These are phyloP conservation scores for Stephania japonica DNA, from an alignment of 164 flowering plant genomes.

Conservation along the genomic window DNA sequence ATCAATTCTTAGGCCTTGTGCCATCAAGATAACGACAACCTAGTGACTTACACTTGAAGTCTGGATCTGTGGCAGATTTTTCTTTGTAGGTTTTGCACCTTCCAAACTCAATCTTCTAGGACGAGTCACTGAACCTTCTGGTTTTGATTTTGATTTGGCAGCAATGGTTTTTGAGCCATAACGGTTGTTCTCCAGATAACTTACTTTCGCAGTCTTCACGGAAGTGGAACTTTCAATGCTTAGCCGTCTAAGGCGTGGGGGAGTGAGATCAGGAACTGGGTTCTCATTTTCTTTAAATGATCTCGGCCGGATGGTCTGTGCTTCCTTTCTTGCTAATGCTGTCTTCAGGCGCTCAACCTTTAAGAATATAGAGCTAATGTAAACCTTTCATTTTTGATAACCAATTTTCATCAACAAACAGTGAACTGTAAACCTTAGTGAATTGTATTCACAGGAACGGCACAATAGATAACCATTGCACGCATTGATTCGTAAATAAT, in stretches of 20 bases:
- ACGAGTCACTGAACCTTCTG: constrained; percentile 24
- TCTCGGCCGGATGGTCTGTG: constrained; percentile 14
- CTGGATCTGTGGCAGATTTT: constrained; percentile 22
- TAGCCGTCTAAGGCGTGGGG: constrained; percentile 34
- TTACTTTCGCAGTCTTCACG: constrained; percentile 13
- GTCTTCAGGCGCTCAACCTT: constrained; percentile 77
- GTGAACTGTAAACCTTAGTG: neutral
- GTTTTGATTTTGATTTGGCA: constrained; percentile 11
- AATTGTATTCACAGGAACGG: neutral
- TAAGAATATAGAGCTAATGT: constrained; percentile 4
- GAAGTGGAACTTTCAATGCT: constrained; percentile 28
- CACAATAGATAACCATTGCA: neutral
- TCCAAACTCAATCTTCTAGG: constrained; percentile 60
- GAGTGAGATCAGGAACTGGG: constrained; percentile 17
- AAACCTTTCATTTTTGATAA: neutral
- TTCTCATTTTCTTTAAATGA: constrained; percentile 15
- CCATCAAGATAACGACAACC: neutral
- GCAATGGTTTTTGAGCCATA: constrained; percentile 34
- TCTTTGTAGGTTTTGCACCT: constrained; percentile 35
- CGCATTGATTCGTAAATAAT: neutral
- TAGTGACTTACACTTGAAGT: constrained; percentile 12
- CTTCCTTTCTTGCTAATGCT: constrained; percentile 56
- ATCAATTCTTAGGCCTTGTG: neutral
- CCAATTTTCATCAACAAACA: neutral
- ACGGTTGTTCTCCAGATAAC: constrained; percentile 19